phyloP scores from a whole-genome alignment of 2,329 filamentous ascomycete genomes.

The Alternaria sp. region DNA sequence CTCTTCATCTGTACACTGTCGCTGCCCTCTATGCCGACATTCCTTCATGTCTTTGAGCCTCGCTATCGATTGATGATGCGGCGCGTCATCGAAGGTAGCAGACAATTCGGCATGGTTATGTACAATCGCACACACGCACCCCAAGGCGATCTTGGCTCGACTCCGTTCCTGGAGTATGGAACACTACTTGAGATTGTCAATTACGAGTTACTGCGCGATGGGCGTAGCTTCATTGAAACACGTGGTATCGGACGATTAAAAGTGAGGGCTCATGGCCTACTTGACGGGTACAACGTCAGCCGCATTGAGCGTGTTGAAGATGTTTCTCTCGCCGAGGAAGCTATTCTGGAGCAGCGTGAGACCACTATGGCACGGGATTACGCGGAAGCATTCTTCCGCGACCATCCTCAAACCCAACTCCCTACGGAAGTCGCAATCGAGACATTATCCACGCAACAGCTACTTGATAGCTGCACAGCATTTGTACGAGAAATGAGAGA shows the following conservation, averaged over 20 bases:
- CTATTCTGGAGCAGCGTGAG: conserved; percentile 75
- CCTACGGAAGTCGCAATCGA: conserved; percentile 53
- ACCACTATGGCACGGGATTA: conserved; percentile 54
- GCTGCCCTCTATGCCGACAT: conserved; percentile 82
- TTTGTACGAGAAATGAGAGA: conserved; percentile 76
- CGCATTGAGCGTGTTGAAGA: conserved; percentile 81
- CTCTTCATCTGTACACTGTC: conserved; percentile 84
- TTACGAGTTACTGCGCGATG: conserved; percentile 77
- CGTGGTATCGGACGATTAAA: conserved; percentile 79
- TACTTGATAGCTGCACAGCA: conserved; percentile 70
- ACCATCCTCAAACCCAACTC: conserved; percentile 37
- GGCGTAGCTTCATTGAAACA: conserved; percentile 82
- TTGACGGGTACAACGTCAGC: conserved; percentile 83
- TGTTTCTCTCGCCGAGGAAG: conserved; percentile 81
- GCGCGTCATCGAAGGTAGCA: conserved; percentile 74
- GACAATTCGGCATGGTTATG: conserved; percentile 86
- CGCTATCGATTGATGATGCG: conserved; percentile 89
- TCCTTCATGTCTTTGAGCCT: conserved; percentile 92
- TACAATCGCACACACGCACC: conserved; percentile 64
- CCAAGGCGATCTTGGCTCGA: conserved; percentile 62
- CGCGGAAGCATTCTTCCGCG: conserved; percentile 47
- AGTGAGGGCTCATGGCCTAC: conserved; percentile 67
- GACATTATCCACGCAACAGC: conserved; percentile 71
- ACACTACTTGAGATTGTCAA: conserved; percentile 80
- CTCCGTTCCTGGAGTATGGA: conserved; percentile 75